Percentiles rank a stretch among this genome's conserved stretches.
phyloP scores from a whole-genome alignment of 768 basidiomycete species.

The Pleurotus giganteus region DNA sequence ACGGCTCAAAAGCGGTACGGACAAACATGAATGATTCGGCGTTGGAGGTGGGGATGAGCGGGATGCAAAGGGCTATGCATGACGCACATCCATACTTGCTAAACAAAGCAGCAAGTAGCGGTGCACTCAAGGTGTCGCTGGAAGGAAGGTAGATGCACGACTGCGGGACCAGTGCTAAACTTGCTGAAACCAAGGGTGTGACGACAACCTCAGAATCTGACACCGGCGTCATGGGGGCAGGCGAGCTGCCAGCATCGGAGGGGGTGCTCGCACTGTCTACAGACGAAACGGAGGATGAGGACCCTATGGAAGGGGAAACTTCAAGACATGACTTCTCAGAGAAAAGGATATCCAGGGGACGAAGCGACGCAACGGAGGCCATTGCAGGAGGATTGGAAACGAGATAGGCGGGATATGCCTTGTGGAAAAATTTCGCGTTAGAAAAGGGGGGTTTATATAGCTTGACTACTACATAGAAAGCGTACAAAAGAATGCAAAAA shows the following conservation, averaged over 20 bases:
- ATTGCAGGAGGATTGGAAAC: conserved; percentile 6
- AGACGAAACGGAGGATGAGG: conserved; percentile 31
- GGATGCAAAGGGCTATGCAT: conserved; percentile 29
- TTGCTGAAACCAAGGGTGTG: conserved; percentile 9
- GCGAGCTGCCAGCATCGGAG: conserved; percentile 26
- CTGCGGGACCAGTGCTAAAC: neutral
- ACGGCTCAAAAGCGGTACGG: conserved; percentile 6
- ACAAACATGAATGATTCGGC: conserved; percentile 12
- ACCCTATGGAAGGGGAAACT: conserved; percentile 16
- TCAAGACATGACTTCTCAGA: neutral
- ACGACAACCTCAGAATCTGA: conserved; percentile 23
- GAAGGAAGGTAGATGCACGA: conserved; percentile 1
- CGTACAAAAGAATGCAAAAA: neutral
- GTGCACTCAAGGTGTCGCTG: conserved; percentile 12
- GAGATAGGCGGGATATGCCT: neutral
- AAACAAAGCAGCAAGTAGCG: conserved; percentile 27
- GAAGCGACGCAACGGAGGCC: conserved; percentile 8
- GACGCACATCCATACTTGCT: conserved; percentile 28
- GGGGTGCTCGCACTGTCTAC: conserved; percentile 34
- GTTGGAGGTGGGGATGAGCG: conserved; percentile 10
- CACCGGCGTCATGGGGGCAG: conserved; percentile 13
- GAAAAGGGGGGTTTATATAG: conserved; percentile 1
- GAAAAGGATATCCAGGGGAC: conserved; percentile 9
- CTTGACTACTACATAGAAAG: neutral
- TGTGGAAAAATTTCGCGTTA: neutral